phyloP scores from a whole-genome alignment of 306 rosid genomes.

The Trichosanthes truncata region DNA sequence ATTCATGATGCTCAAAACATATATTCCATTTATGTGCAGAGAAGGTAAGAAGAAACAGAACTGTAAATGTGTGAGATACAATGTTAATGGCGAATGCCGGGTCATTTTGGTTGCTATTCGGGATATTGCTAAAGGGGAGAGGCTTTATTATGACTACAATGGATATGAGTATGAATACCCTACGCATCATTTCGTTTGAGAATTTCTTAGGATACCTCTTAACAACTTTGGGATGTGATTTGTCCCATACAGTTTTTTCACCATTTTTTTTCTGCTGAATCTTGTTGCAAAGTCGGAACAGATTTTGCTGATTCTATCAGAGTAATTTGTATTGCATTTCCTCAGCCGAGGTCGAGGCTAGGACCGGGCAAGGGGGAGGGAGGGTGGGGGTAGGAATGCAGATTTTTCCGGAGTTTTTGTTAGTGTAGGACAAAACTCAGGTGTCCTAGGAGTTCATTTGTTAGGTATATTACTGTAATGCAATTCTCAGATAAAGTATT shows the following conservation, averaged over 20 bases:
- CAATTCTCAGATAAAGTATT: not conserved
- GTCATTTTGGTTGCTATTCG: conserved; percentile 80
- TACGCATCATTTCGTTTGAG: conserved; percentile 66
- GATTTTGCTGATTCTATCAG: conserved; percentile 2
- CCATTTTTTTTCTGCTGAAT: conserved; percentile 13
- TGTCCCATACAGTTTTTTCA: conserved; percentile 22
- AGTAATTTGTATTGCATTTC: not conserved
- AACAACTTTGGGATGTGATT: conserved; percentile 23
- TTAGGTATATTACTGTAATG: not conserved
- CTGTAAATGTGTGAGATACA: conserved; percentile 83
- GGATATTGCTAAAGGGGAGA: conserved; percentile 71
- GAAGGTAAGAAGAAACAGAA: conserved; percentile 79
- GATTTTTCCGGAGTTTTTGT: not conserved
- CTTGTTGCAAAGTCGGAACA: conserved; percentile 28
- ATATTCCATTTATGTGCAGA: conserved; percentile 45
- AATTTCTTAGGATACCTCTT: conserved; percentile 17
- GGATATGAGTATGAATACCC: conserved; percentile 78
- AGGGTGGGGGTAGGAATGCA: not conserved
- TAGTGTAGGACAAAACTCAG: not conserved
- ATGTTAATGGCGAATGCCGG: conserved; percentile 57
- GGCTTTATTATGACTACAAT: conserved; percentile 81
- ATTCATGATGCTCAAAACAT: conserved; percentile 20
- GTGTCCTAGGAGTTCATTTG: not conserved
- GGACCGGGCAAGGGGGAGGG: not conserved
- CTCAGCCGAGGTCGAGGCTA: not conserved